Base-by-base conservation (phyloP, 768 basidiomycete species). In the Lactifluus hygrophoroides region DNA sequence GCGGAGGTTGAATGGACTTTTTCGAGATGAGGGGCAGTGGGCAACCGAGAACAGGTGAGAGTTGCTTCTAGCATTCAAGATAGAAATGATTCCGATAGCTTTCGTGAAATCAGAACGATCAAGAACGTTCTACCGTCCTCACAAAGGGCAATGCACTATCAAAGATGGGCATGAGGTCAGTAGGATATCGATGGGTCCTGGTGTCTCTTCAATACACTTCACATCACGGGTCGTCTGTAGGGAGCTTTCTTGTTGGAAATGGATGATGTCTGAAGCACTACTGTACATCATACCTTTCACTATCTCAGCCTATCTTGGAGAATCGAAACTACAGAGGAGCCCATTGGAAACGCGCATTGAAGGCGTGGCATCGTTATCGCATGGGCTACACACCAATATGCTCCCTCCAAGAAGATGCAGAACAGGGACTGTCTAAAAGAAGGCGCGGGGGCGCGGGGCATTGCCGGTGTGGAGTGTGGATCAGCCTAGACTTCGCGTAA, bases 301-400 rank as follows among this genome's bases (percentile, higher is more conserved):
- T 30, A 60, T 60, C 59, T 19, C 38, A 46, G 21, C 59, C 59
- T 10, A 60, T 60, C 59, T 23, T 27, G 49, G 59, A 0, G 9
- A 37, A 48, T 49, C 4, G 14, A 47, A 37, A 13, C 11, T 13
- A 28, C 13, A 16, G 17, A 0, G 27, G 9, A 8, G 45, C 10
- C n/a, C 30, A 47, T 43, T 38, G 30, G 42, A 44, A 55, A n/a
- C 13, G 16, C n/a, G 25, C n/a, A 14, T 35, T 38, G 55, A 49
- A 32, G 37, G 40, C 38, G 47, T 43, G 19, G 54, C 47, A 40
- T 38, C 46, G 46, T 43, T 51, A 51, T 27, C 57, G 37, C 27
- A 19, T 25, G 32, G 13, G 23, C 11, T 3, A 13, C 37, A 23
- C 50, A 13, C 16, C 16, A 8, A 7, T n/a, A 17, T n/a, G n/a